Evolutionary conservation across 768 basidiomycete genomes (phyloP), one percentile per base, ranked within the genome.

Genomic region (Tylopilus subfusipes): DNA sequence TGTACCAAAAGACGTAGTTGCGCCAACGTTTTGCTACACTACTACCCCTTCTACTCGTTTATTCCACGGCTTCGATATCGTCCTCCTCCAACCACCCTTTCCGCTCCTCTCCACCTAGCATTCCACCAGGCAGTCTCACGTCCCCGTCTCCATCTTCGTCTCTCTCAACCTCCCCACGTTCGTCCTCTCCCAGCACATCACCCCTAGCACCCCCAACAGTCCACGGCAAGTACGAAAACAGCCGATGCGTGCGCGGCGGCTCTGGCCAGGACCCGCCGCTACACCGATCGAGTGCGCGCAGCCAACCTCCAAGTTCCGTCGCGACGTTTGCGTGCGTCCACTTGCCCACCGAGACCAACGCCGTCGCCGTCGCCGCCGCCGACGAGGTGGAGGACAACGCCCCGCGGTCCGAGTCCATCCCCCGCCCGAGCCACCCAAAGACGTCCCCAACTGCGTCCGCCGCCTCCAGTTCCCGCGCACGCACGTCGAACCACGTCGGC

Each of bases 401-500:
- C 39, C 12, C 39, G 7, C 5, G 21, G n/a, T 22, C 50, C 21
- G 54, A 11, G n/a, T 22, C 50, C 21, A 54, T 51, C 8, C 64
- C 68, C 34, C 67, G 71, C 14, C 74, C 68, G 18, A 88, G 69
- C 90, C 90, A 90, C 42, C 72, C 72, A 16, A 58, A 48, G 0
- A 82, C 78, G 59, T 82, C 79, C 49, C 76, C 72, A 33, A 90
- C 75, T 19, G 77, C 82, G 49, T 79, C 82, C 71, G 78, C 78
- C 5, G 83, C 83, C n/a, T 81, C 79, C 54, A 81, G 78, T 63
- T 83, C 81, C 63, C 73, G 77, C 27, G 73, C 71, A 14, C 84
- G 72, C 39, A 71, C 73, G 27, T 87, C 84, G 67, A 94, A 99
- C 73, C 89, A 93, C 29, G 84, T 82, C 4, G 93, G 91, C 72